Base-by-base conservation (phyloP, 2,329 filamentous ascomycete species). In the Neofusicoccum cordaticola region DNA sequence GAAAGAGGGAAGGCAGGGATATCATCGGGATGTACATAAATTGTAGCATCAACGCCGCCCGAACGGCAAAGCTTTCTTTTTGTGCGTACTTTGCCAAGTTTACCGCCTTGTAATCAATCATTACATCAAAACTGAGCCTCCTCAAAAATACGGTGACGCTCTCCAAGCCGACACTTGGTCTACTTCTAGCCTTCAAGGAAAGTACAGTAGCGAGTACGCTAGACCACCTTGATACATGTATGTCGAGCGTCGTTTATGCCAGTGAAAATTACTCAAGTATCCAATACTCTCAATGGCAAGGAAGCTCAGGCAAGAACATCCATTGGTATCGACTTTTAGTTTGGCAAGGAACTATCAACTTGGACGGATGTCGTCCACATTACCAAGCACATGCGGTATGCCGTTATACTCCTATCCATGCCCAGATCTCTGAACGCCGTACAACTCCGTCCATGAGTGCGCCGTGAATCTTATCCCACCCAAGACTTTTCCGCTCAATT, bases 11-110 rank as follows among this genome's bases (percentile, higher is more conserved):
- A 34, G 27, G 62, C 5, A n/a, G 41, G 31, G 35, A 56, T 53
- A 64, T 56, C 51, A 48, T n/a, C 13, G 31, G 44, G 62, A 57
- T 64, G 62, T 64, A 64, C 62, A 64, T 58, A 64, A 31, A 47
- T n/a, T 64, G 52, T 58, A 64, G 42, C 62, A 64, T 58, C 52
- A 50, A 41, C 15, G 62, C 52, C 52, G 51, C 34, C 62, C 47
- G 19, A 35, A 34, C 44, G 62, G 44, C 62, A 44, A 48, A 37
- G n/a, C 22, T 50, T 53, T 63, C 41, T 42, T 52, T 62, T 47
- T 22, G 41, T 47, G 31, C 41, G n/a, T 3, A 47, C 6, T 22
- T 22, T 47, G 12, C 17, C 31, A 19, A n/a, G 15, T 9, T n/a
- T 60, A 60, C 22, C 17, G 27, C n/a, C 6, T 31, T 60, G 19